Evolutionary conservation across 2,329 filamentous ascomycete species (phyloP).

Genomic region (Colletotrichum lini): DNA sequence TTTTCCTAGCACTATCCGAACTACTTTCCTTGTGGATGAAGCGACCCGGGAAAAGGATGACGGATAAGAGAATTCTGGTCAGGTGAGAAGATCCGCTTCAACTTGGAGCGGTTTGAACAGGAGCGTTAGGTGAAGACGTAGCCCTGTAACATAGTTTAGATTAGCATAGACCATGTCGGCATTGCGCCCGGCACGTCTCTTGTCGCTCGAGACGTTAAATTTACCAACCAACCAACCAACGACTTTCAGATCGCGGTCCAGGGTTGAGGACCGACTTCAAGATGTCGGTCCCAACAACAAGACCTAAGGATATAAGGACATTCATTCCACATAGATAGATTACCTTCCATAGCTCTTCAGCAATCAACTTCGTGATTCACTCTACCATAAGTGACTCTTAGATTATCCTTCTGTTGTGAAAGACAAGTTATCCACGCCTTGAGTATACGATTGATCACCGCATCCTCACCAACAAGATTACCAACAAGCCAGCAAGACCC

Average conservation of each 20-base stretch:
- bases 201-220: conserved; percentile 10
- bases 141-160: neutral
- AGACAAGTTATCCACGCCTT: too few relatives aligned
- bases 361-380: too few relatives aligned
- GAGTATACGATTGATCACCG: too few relatives aligned
- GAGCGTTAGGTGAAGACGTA: neutral
- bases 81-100: conserved; percentile 6
- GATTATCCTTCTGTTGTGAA: too few relatives aligned
- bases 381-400: too few relatives aligned
- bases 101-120: conserved; percentile 3
- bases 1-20: conserved; percentile 11
- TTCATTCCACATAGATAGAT: too few relatives aligned
- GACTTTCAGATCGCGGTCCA: too few relatives aligned
- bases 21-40: neutral
- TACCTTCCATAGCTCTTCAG: too few relatives aligned
- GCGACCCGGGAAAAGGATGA: conserved; percentile 9
- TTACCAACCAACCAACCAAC: neutral
- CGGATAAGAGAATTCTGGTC: conserved; percentile 8
- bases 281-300: neutral
- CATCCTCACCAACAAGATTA: too few relatives aligned
- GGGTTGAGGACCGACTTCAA: accelerated
- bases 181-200: conserved; percentile 4
- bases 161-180: too few relatives aligned
- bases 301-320: too few relatives aligned
- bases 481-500: too few relatives aligned